phyloP scores from a whole-genome alignment of 768 basidiomycete genomes.

The Asterophora parasitica region DNA sequence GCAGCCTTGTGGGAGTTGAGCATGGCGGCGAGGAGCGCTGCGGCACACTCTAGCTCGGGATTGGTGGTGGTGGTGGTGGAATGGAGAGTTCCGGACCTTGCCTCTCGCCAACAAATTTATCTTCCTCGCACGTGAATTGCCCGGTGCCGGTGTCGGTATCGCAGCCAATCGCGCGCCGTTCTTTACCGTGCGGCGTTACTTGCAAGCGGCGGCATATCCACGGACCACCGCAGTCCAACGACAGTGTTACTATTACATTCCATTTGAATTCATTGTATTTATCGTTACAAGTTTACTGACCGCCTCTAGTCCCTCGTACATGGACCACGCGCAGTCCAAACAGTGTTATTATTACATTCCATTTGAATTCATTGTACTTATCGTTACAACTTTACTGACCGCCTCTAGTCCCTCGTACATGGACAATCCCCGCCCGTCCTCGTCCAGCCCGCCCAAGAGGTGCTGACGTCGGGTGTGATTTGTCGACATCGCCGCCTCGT shows the following conservation, averaged over 20 bases:
- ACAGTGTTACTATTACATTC: too few species aligned
- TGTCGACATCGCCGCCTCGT: constrained; percentile 11
- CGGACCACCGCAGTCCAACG: too few species aligned
- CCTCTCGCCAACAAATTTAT: constrained; percentile 33
- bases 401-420: constrained; percentile 5
- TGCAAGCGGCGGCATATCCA: too few species aligned
- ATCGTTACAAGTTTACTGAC: background rate
- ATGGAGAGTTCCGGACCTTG: constrained; percentile 32
- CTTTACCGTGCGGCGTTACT: too few species aligned
- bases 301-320: constrained; percentile 5
- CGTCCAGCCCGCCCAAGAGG: constrained; percentile 14
- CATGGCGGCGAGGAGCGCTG: constrained; percentile 42
- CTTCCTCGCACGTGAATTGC: constrained; percentile 35
- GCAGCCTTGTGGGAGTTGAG: constrained; percentile 52
- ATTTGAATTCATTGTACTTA: background rate
- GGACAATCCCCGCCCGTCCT: constrained; percentile 14
- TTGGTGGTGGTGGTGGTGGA: constrained; percentile 15
- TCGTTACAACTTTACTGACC: background rate
- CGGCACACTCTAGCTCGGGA: background rate
- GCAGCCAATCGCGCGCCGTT: constrained; percentile 28
- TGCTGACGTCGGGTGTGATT: background rate
- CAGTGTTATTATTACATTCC: too few species aligned
- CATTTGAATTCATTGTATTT: background rate
- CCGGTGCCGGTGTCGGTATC: constrained; percentile 8
- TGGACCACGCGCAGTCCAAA: too few species aligned